Evolutionary conservation across 768 basidiomycete genomes (phyloP), one percentile per base, ranked within the genome.

Genomic region (Russula sp.): DNA sequence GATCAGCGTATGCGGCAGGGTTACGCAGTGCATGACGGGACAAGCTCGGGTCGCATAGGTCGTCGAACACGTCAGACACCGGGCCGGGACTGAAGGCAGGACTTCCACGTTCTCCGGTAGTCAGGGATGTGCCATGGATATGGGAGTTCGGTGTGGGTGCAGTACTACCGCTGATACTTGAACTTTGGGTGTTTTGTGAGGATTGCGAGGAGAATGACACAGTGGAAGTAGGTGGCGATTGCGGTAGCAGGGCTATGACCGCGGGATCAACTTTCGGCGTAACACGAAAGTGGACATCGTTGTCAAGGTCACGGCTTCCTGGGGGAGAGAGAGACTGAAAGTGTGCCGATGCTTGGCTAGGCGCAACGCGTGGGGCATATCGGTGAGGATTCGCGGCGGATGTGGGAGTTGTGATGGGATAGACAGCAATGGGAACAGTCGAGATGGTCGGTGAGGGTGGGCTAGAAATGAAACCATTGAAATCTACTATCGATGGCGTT

Each of bases 131-230:
- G 31, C 68, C 69, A 49, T 76, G 73, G 53, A 80, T 58, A 31
- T 82, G 75, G 31, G 77, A 80, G 65, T 79, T 75, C 45, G 82
- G 65, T 1, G 78, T 80, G 1, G 78, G 71, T 7, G 66, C 74
- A 18, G 74, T 75, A 59, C 78, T 74, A 42, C 71, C 70, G 63
- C 79, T 75, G 22, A 69, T 72, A 22, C 70, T 71, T 3, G 80
- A 80, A 40, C 74, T 73, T 35, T 77, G 77, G 14, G 68, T 71
- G 42, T 73, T 70, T 18, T 70, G 71, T 1, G 85, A 82, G 0
- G 84, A 82, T 13, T 74, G 82, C 4, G 89, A 90, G n/a, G 89
- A 91, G 68, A 86, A 81, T 0, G 89, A 92, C 16, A 91, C 66
- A 0, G 85, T 77, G 22, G 89, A 91, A 34, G 79, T 76, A 1